Conservation (phyloP, 192 early-diverging fungal genomes). For the Funneliformis geosporum region DNA sequence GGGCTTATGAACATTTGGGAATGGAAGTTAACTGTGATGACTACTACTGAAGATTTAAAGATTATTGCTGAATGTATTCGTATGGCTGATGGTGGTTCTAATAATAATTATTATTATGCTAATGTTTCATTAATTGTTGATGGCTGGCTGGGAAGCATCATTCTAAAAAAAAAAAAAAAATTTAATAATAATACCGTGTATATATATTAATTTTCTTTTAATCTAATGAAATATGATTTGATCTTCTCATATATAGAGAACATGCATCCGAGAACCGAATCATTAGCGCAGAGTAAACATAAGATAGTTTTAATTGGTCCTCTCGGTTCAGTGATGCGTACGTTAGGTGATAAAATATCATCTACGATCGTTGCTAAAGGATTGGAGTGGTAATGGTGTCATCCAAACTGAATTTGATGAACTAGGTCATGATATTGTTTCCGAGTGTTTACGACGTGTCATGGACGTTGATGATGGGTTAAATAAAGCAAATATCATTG, state of each 20-base stretch:
- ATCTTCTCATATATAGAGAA: slow-evolving; percentile 57
- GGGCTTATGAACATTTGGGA: slow-evolving; percentile 99
- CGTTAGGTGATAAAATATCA: slow-evolving; percentile 99
- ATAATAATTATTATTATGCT: slow-evolving; percentile 99
- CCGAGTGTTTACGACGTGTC: slow-evolving; percentile 83
- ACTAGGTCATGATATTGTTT: slow-evolving; percentile 77
- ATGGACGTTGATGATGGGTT: slow-evolving; percentile 86
- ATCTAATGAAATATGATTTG: background rate
- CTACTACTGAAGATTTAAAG: slow-evolving; percentile 95
- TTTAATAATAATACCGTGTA: background rate
- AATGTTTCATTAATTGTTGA: slow-evolving; percentile 97
- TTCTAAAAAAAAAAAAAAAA: too few relatives aligned
- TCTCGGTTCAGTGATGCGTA: slow-evolving; percentile 94
- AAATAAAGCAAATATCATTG: slow-evolving; percentile 80
- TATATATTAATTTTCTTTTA: background rate
- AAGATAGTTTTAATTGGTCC: slow-evolving; percentile 96
- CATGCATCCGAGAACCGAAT: slow-evolving; percentile 98
- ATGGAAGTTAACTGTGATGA: slow-evolving; percentile 98
- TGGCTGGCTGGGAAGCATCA: slow-evolving; percentile 88
- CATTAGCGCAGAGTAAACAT: slow-evolving; percentile 75
- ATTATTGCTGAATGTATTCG: slow-evolving; percentile 97
- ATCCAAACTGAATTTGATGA: too few relatives aligned
- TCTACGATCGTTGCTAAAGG: slow-evolving; percentile 98
- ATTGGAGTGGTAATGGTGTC: slow-evolving; percentile 93
- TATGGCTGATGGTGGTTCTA: slow-evolving; percentile 97